Conservation (phyloP, 1,284 basidiomycete species). For the Xanthoconium separans region DNA sequence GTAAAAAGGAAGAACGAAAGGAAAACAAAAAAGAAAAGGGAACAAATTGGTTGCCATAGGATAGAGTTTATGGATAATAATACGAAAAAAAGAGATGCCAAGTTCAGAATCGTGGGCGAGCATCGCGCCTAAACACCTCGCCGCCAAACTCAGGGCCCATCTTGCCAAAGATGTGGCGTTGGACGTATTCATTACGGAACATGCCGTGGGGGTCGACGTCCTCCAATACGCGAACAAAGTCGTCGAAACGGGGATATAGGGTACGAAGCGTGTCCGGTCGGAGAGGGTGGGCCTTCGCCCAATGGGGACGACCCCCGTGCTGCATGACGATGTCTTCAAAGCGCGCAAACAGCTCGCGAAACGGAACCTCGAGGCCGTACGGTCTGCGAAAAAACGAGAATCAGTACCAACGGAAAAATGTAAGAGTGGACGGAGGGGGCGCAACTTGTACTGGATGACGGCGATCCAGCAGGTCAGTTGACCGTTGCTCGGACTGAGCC, state of each 20-base stretch:
- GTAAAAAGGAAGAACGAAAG: background rate
- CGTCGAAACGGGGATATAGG: conserved; percentile 83
- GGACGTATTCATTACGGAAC: conserved; percentile 79
- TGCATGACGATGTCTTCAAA: conserved; percentile 78
- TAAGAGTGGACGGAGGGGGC: background rate
- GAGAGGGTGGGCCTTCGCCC: conserved; percentile 92
- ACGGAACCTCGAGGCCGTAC: conserved; percentile 87
- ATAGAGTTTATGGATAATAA: background rate
- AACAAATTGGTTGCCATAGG: background rate
- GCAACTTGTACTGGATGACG: conserved; percentile 89
- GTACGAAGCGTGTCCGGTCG: conserved; percentile 63
- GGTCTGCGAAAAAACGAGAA: conserved; percentile 57
- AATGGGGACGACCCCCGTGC: conserved; percentile 89
- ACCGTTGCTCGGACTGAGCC: conserved; percentile 86
- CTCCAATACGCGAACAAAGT: conserved; percentile 72
- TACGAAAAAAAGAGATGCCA: too few relatives aligned
- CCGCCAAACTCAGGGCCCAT: conserved; percentile 42
- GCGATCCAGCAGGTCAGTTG: conserved; percentile 91
- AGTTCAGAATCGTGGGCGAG: conserved; percentile 11
- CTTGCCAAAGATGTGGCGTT: conserved; percentile 69
- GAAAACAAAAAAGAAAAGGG: background rate
- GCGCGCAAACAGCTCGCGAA: conserved; percentile 75
- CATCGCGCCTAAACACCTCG: conserved; percentile 52
- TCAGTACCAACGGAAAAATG: background rate
- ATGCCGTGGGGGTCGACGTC: conserved; percentile 79